phyloP scores from a whole-genome alignment of 306 rosid species.

The Ziziphus jujuba region DNA sequence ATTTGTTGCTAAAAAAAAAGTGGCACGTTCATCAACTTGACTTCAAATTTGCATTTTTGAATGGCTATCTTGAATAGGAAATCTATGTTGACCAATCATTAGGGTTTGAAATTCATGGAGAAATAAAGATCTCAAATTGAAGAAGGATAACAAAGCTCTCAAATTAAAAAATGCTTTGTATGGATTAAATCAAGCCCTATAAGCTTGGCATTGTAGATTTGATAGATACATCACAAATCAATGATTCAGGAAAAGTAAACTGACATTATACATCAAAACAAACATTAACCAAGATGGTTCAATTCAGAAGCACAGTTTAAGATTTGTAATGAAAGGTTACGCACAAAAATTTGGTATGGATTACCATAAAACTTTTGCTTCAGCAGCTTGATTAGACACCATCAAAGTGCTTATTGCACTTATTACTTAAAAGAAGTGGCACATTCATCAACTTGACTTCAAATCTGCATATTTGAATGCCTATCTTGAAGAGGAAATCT shows the following conservation, averaged over 20 bases:
- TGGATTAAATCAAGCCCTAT: neutral
- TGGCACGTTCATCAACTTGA: neutral
- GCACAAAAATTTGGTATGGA: too few relatives aligned
- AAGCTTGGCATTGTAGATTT: neutral
- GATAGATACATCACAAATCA: neutral
- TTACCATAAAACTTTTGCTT: too few relatives aligned
- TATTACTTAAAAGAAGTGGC: too few relatives aligned
- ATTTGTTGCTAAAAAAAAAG: too few relatives aligned
- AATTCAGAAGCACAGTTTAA: too few relatives aligned
- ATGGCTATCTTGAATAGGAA: neutral
- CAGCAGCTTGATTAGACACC: too few relatives aligned
- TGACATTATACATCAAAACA: constrained; percentile 5
- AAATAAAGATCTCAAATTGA: too few relatives aligned
- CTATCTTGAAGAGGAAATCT: neutral
- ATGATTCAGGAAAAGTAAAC: neutral
- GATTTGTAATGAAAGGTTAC: too few relatives aligned
- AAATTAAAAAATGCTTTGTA: too few relatives aligned
- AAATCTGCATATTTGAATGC: neutral
- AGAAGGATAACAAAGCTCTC: too few relatives aligned
- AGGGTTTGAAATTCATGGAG: neutral
- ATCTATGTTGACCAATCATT: neutral
- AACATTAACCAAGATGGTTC: too few relatives aligned
- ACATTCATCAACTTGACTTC: neutral
- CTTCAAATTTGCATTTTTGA: neutral
- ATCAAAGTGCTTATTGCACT: too few relatives aligned